phyloP scores from a whole-genome alignment of 257 asterid species.

The Nicotiana undulata region DNA sequence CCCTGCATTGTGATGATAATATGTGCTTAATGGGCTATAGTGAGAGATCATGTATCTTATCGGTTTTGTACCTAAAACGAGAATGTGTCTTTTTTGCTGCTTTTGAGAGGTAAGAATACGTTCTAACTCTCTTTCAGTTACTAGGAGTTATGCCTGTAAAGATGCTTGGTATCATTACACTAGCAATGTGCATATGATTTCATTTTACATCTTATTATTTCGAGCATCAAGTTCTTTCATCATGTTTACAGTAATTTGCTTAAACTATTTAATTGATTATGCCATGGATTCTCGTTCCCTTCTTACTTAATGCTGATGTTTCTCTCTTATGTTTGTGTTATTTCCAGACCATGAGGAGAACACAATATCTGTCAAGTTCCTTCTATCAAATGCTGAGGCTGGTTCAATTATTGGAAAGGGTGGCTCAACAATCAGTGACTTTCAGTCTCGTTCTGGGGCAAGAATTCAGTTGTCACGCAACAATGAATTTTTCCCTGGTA shows the following conservation, averaged over 20 bases:
- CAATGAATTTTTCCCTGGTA: slow-evolving; percentile 37
- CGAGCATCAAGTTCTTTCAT: background rate
- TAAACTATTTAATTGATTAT: background rate
- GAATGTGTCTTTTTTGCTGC: background rate
- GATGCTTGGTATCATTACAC: background rate
- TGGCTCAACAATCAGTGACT: slow-evolving; percentile 85
- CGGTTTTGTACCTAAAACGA: background rate
- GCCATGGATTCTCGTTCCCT: background rate
- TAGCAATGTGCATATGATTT: background rate
- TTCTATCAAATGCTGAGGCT: slow-evolving; percentile 94
- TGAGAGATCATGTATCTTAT: background rate
- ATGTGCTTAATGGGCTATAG: background rate
- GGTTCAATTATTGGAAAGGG: slow-evolving; percentile 97
- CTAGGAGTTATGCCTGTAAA: background rate
- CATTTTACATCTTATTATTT: background rate
- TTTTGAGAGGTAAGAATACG: background rate
- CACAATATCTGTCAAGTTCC: slow-evolving; percentile 76
- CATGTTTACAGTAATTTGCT: background rate
- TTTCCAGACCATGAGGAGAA: slow-evolving; percentile 53
- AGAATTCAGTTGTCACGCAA: slow-evolving; percentile 93
- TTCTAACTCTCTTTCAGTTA: background rate
- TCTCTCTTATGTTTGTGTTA: slow-evolving; percentile 2
- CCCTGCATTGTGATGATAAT: background rate
- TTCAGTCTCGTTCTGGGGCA: slow-evolving; percentile 85
- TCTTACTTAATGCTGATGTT: background rate